These are phyloP conservation scores for Zygotorulaspora florentina DNA, from an alignment of 805 yeast genomes.

Conservation along the genomic window DNA sequence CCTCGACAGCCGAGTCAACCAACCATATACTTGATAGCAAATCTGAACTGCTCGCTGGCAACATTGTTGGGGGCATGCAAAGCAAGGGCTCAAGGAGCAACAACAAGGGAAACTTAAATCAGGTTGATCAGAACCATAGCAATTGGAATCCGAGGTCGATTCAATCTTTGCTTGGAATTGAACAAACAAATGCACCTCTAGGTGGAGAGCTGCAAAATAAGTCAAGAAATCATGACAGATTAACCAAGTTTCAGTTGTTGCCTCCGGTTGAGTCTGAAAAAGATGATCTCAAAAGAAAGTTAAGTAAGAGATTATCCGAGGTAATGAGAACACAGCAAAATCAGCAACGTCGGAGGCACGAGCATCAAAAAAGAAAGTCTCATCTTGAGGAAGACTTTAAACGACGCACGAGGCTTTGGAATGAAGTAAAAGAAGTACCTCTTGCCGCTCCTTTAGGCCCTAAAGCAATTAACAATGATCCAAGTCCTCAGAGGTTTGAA, in stretches of 20 bases:
- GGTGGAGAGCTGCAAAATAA: not conserved
- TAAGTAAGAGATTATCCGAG: slow-evolving; percentile 31
- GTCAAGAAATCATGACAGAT: slow-evolving; percentile 19
- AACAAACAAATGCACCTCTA: not conserved
- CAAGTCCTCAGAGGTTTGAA: slow-evolving; percentile 3
- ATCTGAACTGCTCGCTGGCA: no score
- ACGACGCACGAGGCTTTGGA: slow-evolving; percentile 20
- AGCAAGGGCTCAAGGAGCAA: not conserved
- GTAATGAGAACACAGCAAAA: slow-evolving; percentile 33
- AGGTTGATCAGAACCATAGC: not conserved
- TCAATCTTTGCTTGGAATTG: not conserved
- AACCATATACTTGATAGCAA: no score
- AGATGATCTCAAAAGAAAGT: slow-evolving; percentile 28
- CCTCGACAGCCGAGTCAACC: no score
- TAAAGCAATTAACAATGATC: not conserved
- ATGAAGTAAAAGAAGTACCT: slow-evolving; percentile 9
- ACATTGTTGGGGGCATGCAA: no score
- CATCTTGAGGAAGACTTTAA: slow-evolving; percentile 27
- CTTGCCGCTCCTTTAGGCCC: not conserved
- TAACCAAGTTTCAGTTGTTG: slow-evolving; percentile 30
- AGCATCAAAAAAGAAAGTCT: slow-evolving; percentile 28
- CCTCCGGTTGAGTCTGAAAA: slow-evolving; percentile 24
- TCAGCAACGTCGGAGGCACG: slow-evolving; percentile 24
- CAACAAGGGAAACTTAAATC: not conserved
- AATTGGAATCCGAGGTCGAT: not conserved